Percentiles rank a stretch among this genome's conserved stretches.
Evolutionary conservation across 192 early-diverging fungal species (phyloP).

Genomic region (Coemansia sp.): DNA sequence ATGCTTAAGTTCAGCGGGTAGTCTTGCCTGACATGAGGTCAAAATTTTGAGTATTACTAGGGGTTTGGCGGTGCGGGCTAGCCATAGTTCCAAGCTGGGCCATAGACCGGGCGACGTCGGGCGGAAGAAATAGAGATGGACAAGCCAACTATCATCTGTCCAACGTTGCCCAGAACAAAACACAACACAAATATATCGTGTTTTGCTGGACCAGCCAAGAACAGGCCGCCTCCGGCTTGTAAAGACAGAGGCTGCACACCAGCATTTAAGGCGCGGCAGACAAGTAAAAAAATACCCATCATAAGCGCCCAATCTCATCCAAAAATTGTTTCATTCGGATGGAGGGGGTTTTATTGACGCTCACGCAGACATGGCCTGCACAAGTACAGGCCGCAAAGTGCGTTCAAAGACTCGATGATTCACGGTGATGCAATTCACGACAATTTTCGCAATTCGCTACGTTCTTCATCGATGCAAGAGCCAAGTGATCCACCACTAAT

Average conservation of each 20-base stretch:
- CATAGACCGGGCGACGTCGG: too few species aligned
- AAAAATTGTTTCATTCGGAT: neutral
- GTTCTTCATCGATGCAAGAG: conserved; percentile 75
- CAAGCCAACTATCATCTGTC: too few species aligned
- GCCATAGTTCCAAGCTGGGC: too few species aligned
- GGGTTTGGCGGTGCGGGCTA: too few species aligned
- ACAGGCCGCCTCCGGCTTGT: too few species aligned
- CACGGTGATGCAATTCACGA: conserved; percentile 68
- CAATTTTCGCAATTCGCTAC: conserved; percentile 75
- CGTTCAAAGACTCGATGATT: conserved; percentile 74
- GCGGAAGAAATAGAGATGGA: too few species aligned
- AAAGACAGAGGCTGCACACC: too few species aligned
- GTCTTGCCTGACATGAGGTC: conserved; percentile 64
- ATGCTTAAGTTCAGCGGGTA: conserved; percentile 80
- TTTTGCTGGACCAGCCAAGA: too few species aligned
- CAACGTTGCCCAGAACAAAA: too few species aligned
- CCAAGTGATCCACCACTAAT: conserved; percentile 69
- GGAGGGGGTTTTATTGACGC: conserved; percentile 54
- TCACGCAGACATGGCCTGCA: conserved; percentile 61
- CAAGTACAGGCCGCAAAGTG: conserved; percentile 58
- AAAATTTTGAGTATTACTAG: conserved; percentile 26
- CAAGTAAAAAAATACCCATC: neutral
- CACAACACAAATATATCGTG: too few species aligned
- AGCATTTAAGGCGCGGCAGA: too few species aligned
- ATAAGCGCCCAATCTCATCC: neutral